Conservation (phyloP, 2,329 filamentous ascomycete species). For the Pseudopithomyces maydicus region DNA sequence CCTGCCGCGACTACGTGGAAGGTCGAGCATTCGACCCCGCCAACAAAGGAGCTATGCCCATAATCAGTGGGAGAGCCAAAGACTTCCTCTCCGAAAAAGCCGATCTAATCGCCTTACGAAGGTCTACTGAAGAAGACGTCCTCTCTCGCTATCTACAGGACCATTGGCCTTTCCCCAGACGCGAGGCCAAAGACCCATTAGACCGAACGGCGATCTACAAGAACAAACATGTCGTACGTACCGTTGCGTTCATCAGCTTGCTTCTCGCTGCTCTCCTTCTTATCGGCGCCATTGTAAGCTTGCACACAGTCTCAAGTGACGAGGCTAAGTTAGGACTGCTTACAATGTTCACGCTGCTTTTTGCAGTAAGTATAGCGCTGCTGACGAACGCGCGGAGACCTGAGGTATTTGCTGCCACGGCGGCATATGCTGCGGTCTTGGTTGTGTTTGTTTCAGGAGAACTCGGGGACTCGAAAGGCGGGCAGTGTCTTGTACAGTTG, state of each 20-base stretch:
- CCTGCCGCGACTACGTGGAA: background rate
- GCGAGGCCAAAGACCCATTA: background rate
- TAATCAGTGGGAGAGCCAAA: conserved; percentile 2
- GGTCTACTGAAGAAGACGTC: background rate
- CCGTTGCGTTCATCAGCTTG: conserved; percentile 1
- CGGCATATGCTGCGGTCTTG: conserved; percentile 19
- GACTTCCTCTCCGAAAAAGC: conserved; percentile 1
- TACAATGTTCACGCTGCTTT: conserved; percentile 16
- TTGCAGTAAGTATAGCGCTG: conserved; percentile 15
- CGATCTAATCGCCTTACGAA: conserved; percentile 5
- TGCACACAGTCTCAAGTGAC: conserved; percentile 1
- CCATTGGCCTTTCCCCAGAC: background rate
- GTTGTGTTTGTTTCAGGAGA: conserved; percentile 21
- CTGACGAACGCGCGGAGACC: conserved; percentile 16
- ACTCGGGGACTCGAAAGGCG: background rate
- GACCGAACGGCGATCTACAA: background rate
- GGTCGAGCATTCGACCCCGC: background rate
- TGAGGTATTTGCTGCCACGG: conserved; percentile 18
- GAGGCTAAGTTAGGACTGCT: conserved; percentile 11
- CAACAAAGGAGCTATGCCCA: background rate
- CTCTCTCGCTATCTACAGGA: background rate
- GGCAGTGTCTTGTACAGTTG: too few relatives aligned
- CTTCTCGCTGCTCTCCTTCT: conserved; percentile 15
- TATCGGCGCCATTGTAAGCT: conserved; percentile 19
- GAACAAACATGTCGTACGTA: background rate